Conservation (phyloP, 2,329 filamentous ascomycete genomes). For the Pseudocercospora pini-densiflorae region DNA sequence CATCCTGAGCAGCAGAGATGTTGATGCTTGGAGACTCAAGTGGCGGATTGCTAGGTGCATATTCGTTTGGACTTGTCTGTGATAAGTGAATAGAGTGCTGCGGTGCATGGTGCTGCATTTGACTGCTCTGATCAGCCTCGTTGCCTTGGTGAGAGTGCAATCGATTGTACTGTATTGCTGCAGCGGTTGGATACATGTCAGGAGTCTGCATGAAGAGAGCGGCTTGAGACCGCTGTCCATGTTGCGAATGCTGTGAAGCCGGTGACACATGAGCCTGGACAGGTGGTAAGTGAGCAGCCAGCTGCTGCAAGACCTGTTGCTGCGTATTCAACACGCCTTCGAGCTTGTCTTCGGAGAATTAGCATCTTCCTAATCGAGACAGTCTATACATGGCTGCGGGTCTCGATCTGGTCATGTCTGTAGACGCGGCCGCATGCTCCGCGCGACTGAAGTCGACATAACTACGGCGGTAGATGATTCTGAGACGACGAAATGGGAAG, state of each 20-base stretch:
- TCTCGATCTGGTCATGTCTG: neutral
- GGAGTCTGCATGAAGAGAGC: conserved; percentile 54
- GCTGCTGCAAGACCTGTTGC: conserved; percentile 52
- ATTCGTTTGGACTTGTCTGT: conserved; percentile 30
- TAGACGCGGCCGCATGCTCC: neutral
- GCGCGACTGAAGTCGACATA: neutral
- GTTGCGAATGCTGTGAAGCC: conserved; percentile 38
- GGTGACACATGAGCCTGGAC: conserved; percentile 22
- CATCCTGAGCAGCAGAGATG: conserved; percentile 45
- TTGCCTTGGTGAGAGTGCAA: conserved; percentile 22
- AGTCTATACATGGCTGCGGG: neutral
- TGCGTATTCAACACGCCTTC: conserved; percentile 51
- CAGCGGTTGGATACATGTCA: conserved; percentile 39
- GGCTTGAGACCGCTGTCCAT: conserved; percentile 50
- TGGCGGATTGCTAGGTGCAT: conserved; percentile 44
- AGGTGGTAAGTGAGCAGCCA: conserved; percentile 37
- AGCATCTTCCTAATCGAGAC: neutral
- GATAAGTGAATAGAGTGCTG: conserved; percentile 28
- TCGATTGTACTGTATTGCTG: conserved; percentile 34
- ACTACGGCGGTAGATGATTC: neutral
- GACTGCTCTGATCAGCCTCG: conserved; percentile 17
- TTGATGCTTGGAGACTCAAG: conserved; percentile 64
- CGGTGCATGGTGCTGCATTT: conserved; percentile 26
- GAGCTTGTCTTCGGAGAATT: conserved; percentile 47
- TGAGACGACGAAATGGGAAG: neutral